Evolutionary conservation across 1,284 basidiomycete genomes (phyloP).

Genomic region (Leucoagaricus sp.): DNA sequence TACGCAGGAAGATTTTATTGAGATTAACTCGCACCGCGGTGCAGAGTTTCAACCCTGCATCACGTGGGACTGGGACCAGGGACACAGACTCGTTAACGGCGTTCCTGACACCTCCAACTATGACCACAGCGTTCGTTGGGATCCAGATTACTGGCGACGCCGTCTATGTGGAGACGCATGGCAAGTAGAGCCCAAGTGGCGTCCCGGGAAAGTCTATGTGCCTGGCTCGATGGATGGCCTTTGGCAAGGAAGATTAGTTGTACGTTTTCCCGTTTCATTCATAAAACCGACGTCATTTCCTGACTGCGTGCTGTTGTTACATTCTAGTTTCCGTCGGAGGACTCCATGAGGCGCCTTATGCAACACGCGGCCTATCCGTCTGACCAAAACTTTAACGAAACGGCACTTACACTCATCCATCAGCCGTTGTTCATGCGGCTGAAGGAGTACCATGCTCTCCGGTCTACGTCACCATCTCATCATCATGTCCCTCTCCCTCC

Average conservation of each 20-base stretch:
- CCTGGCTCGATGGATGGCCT: slow-evolving; percentile 53
- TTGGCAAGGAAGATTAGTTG: slow-evolving; percentile 62
- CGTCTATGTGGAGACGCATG: no score
- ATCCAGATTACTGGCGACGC: no score
- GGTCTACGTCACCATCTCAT: slow-evolving; percentile 12
- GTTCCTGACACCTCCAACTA: no score
- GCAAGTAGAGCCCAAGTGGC: slow-evolving; percentile 28
- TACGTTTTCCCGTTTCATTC: slow-evolving; percentile 30
- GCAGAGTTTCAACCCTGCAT: no score
- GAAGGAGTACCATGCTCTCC: slow-evolving; percentile 54
- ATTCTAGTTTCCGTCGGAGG: slow-evolving; percentile 26
- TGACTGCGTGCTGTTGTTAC: no score
- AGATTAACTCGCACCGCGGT: no score
- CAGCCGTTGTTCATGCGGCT: slow-evolving; percentile 57
- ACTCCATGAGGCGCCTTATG: slow-evolving; percentile 30
- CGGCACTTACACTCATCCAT: slow-evolving; percentile 28
- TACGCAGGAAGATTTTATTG: no score
- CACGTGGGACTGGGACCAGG: no score
- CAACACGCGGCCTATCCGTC: slow-evolving; percentile 24
- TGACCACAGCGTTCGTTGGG: no score
- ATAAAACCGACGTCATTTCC: background rate
- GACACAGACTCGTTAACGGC: no score
- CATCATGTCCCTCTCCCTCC: slow-evolving; percentile 34
- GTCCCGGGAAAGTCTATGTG: slow-evolving; percentile 48
- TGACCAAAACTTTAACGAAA: slow-evolving; percentile 16